A percentile compares a stretch with the other conserved stretches of the same genome.
Conservation (phyloP, 1,139 yeast species). For the Debaryomyces coudertii region DNA sequence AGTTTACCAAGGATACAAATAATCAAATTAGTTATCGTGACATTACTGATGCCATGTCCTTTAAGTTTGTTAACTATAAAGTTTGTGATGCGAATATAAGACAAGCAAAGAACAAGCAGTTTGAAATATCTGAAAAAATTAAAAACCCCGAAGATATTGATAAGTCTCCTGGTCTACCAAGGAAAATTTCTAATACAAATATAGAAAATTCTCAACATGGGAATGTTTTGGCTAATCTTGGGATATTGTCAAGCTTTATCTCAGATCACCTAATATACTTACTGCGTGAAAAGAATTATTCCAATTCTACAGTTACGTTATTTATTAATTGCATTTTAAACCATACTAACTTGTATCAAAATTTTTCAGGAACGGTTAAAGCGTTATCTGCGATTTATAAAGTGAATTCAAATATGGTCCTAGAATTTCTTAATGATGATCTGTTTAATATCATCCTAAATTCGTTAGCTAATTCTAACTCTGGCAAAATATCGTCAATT, state of each 20-base stretch:
- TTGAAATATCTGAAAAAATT: constrained; percentile 17
- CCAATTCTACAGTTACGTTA: constrained; percentile 27
- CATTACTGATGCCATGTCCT: constrained; percentile 34
- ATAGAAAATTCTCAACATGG: constrained; percentile 30
- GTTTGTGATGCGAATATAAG: constrained; percentile 28
- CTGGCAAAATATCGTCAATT: constrained; percentile 32
- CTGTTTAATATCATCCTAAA: constrained; percentile 37
- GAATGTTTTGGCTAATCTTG: constrained; percentile 36
- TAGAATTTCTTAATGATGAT: constrained; percentile 31
- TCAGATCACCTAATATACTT: constrained; percentile 30
- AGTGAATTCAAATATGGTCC: constrained; percentile 20
- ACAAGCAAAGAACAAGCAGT: constrained; percentile 14
- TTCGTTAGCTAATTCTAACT: constrained; percentile 32
- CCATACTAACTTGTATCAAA: constrained; percentile 40
- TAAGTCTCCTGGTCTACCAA: constrained; percentile 18
- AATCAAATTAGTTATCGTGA: constrained; percentile 31
- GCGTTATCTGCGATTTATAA: constrained; percentile 26
- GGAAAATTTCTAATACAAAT: constrained; percentile 26
- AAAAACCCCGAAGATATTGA: constrained; percentile 19
- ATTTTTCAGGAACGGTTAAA: constrained; percentile 35
- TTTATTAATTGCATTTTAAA: constrained; percentile 44
- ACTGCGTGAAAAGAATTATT: constrained; percentile 17
- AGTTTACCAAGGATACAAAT: constrained; percentile 15
- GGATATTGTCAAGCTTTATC: constrained; percentile 28
- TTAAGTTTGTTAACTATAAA: constrained; percentile 31